A percentile compares a stretch with the other conserved stretches of the same genome.
Conservation (phyloP, 352 stramenopile species). For the Phytophthora sojae region DNA sequence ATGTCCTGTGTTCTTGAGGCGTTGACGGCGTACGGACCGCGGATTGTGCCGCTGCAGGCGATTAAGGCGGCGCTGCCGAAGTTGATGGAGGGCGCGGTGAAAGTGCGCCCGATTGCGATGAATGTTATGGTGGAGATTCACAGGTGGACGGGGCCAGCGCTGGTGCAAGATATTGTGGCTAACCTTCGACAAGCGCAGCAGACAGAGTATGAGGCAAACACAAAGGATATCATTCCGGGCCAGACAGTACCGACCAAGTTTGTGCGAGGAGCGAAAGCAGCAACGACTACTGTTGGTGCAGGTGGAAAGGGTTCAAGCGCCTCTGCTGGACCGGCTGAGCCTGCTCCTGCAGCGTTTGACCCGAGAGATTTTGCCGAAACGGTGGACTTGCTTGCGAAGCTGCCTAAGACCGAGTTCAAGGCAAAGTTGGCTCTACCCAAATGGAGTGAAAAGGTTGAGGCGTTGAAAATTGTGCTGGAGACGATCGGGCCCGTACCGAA, state of each 20-base stretch:
- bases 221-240: conserved; percentile 74
- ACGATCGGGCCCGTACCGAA: conserved; percentile 85
- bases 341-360: conserved; percentile 57
- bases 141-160: conserved; percentile 74
- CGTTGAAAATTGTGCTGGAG: conserved; percentile 87
- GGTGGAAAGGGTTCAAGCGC: conserved; percentile 17
- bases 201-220: conserved; percentile 82
- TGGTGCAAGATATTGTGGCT: conserved; percentile 82
- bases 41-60: conserved; percentile 67
- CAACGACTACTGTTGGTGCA: conserved; percentile 21
- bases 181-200: conserved; percentile 86
- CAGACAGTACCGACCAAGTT: conserved; percentile 77
- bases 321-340: conserved; percentile 9
- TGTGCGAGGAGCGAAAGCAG: conserved; percentile 66
- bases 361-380: conserved; percentile 88
- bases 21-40: conserved; percentile 84
- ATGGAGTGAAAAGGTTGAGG: conserved; percentile 90
- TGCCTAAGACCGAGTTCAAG: conserved; percentile 84
- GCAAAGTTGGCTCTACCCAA: conserved; percentile 77
- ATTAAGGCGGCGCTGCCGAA: conserved; percentile 76
- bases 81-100: conserved; percentile 85
- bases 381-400: conserved; percentile 83
- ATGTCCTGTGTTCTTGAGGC: conserved; percentile 67
- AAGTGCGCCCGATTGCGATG: conserved; percentile 81
- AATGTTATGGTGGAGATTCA: conserved; percentile 86